Conservation (phyloP, 441 rosid genomes). For the Flueggea neowawraea region DNA sequence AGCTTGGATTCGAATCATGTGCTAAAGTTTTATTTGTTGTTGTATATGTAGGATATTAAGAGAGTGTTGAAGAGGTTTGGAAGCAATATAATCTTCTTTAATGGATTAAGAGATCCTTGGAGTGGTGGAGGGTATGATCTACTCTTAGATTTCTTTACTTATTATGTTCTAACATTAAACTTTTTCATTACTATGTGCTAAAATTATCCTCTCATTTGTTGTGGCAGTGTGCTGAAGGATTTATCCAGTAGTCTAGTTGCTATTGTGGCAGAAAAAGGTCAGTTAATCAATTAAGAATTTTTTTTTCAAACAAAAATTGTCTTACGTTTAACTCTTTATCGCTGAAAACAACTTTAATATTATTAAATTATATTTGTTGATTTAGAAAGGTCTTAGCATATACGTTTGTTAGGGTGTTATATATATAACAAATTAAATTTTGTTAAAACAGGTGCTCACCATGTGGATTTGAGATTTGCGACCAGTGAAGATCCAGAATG, state of each 20-base stretch:
- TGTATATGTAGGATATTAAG: slow-evolving; percentile 34
- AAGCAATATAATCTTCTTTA: slow-evolving; percentile 64
- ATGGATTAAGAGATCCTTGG: slow-evolving; percentile 78
- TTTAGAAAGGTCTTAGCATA: no score
- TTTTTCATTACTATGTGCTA: neutral
- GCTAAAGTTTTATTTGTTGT: no score
- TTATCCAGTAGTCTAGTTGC: slow-evolving; percentile 49
- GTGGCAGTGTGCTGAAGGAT: slow-evolving; percentile 44
- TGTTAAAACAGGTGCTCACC: slow-evolving; percentile 47
- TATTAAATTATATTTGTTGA: no score
- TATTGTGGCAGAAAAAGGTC: slow-evolving; percentile 48
- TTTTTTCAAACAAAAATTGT: neutral
- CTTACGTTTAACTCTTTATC: neutral
- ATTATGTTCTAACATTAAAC: neutral
- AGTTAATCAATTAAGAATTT: neutral
- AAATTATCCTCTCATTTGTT: neutral
- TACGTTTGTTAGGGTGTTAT: no score
- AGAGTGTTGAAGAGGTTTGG: slow-evolving; percentile 45
- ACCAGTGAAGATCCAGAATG: slow-evolving; percentile 50
- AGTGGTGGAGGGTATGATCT: slow-evolving; percentile 61
- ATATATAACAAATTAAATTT: neutral
- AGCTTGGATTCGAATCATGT: no score
- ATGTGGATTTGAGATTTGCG: slow-evolving; percentile 56
- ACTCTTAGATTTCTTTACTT: neutral
- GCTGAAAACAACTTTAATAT: no score